Evolutionary conservation across 305 asterid species (phyloP).

Genomic region (Plantago rigida): DNA sequence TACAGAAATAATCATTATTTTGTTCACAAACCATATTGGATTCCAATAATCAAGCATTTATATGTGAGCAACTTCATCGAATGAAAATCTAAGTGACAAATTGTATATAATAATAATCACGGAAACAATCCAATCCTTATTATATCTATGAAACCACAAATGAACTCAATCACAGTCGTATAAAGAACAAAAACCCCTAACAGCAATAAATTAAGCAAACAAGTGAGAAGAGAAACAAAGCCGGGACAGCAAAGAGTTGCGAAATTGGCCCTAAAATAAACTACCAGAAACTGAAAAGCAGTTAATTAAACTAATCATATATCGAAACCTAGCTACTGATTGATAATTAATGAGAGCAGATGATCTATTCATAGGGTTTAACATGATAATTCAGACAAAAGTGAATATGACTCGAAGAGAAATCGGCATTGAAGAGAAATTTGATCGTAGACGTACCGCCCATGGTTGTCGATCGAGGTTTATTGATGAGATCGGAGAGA

Average conservation of each 20-base stretch:
- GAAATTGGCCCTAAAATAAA: background rate
- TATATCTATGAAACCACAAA: conserved; percentile 18
- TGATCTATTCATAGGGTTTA: conserved; percentile 21
- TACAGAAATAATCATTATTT: too few species aligned
- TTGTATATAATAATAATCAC: background rate
- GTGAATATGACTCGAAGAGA: conserved; percentile 6
- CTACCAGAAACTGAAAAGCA: background rate
- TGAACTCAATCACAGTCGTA: conserved; percentile 6
- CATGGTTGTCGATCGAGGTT: conserved; percentile 21
- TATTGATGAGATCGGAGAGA: too few species aligned
- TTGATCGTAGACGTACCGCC: conserved; percentile 30
- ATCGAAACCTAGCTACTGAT: conserved; percentile 15
- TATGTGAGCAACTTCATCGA: conserved; percentile 6
- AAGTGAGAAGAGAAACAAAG: background rate
- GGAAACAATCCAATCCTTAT: background rate
- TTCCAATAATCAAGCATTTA: background rate
- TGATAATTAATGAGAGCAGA: conserved; percentile 26
- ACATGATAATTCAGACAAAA: too few species aligned
- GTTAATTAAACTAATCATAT: conserved; percentile 17
- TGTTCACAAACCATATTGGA: background rate
- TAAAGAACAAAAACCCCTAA: conserved; percentile 16
- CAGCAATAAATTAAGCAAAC: conserved; percentile 5
- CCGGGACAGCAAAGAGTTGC: conserved; percentile 1
- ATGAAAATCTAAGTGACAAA: background rate
- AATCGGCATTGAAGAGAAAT: conserved; percentile 12